These are phyloP conservation scores for Fusarium azukiicola DNA, from an alignment of 2,329 filamentous ascomycete species.

Conservation along the genomic window DNA sequence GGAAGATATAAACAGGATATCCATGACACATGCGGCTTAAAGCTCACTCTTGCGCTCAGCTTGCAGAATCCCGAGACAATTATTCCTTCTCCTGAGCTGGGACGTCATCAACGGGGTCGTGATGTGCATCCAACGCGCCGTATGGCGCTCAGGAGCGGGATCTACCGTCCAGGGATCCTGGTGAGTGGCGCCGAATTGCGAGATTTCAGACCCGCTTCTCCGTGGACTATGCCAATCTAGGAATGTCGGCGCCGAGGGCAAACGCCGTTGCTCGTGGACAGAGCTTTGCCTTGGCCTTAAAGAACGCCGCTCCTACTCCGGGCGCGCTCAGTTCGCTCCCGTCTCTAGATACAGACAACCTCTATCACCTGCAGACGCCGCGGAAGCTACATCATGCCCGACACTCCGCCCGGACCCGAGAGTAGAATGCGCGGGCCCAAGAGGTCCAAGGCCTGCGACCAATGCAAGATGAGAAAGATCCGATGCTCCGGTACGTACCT, in stretches of 20 bases:
- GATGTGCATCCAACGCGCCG: not conserved
- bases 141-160: not conserved
- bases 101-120: constrained; percentile 12
- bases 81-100: not conserved
- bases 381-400: constrained; percentile 25
- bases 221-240: constrained; percentile 8
- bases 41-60: not conserved
- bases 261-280: not conserved
- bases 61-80: constrained; percentile 17
- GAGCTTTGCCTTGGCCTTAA: constrained; percentile 4
- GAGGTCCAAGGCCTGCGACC: constrained; percentile 48
- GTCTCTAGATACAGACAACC: not conserved
- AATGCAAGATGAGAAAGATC: constrained; percentile 50
- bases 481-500: constrained; percentile 44
- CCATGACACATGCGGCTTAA: constrained; percentile 9
- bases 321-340: not conserved
- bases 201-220: not conserved
- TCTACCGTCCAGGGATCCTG: not conserved
- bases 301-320: constrained; percentile 20
- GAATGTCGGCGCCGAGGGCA: constrained; percentile 46
- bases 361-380: constrained; percentile 1
- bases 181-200: not conserved
- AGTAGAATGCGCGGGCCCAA: constrained; percentile 38
- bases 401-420: constrained; percentile 9
- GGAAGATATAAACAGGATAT: constrained; percentile 17